Base-by-base conservation (phyloP, 2,329 filamentous ascomycete species). In the Chaetomiaceae sp. region DNA sequence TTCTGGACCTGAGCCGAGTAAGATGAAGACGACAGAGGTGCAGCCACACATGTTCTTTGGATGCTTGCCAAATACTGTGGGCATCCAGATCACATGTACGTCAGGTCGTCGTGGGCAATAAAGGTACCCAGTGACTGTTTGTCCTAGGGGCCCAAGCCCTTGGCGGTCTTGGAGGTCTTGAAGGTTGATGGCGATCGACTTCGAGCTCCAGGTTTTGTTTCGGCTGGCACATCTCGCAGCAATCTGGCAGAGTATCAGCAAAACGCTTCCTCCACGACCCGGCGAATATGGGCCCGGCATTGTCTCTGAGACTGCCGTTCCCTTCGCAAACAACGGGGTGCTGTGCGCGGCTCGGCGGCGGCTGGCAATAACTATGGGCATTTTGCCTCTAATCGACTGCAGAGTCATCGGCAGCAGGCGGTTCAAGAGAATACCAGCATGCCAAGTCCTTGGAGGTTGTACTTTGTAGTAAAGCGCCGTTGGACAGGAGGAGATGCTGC, bases 301-400 rank as follows among this genome's bases (percentile, higher is more conserved):
- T 49, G 42, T 55, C 43, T 38, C 38, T 20, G 21, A 34, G 37
- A 17, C 40, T 54, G 47, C 46, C 50, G 44, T 52, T 41, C 31
- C 16, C 43, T 27, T 19, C 45, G 42, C 25, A 19, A 19, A 34
- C n/a, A 35, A 49, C 44, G 38, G 47, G 25, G 34, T 38, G 45
- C 48, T 53, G 40, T 48, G 53, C 49, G 51, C 54, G 53, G 50
- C 54, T 55, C 48, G 48, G 55, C 54, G 54, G 53, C 51, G 54
- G 51, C 54, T 55, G 44, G 54, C 53, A 58, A 55, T 56, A n/a
- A n/a, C n/a, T n/a, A 52, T 61, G 48, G 20, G 20, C 48, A 59
- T 58, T 59, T 48, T 56, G 58, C 56, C 54, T 60, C 55, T 58
- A 55, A 48, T 51, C 38, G 27, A 25, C 38, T 41, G 37, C 38